Conservation (phyloP, 106 monocot genomes). For the Apostasia shenzhenica region DNA sequence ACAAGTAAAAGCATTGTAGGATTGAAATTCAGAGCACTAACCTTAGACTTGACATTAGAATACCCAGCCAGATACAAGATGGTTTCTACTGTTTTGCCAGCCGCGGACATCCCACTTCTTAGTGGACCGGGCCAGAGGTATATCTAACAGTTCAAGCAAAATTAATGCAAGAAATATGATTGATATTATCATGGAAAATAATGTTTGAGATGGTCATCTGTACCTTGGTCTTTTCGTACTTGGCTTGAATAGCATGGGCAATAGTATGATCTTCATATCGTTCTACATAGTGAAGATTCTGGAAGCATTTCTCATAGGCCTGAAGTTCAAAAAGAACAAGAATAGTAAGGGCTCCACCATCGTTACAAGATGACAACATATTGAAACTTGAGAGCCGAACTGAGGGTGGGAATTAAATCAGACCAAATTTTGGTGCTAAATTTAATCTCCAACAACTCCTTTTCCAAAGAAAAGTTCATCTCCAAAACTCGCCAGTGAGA, state of each 20-base stretch:
- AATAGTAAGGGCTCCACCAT: too few species aligned
- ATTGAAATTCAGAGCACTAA: neutral
- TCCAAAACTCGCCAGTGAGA: too few species aligned
- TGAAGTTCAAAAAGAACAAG: constrained; percentile 9
- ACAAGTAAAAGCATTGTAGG: too few species aligned
- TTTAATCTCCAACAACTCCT: too few species aligned
- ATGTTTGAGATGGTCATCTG: neutral
- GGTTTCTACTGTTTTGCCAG: constrained; percentile 74
- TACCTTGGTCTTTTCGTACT: constrained; percentile 75
- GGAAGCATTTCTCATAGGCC: constrained; percentile 85
- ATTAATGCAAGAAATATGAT: too few species aligned
- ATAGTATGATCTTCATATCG: constrained; percentile 80
- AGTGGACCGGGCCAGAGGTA: constrained; percentile 72
- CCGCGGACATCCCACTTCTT: constrained; percentile 57
- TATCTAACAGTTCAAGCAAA: constrained; percentile 23
- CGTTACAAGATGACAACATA: too few species aligned
- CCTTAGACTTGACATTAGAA: constrained; percentile 94
- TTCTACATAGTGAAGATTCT: constrained; percentile 80
- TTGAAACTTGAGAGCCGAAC: too few species aligned
- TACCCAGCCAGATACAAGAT: constrained; percentile 85
- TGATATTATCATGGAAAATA: neutral
- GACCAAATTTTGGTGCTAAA: too few species aligned
- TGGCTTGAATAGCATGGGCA: constrained; percentile 63
- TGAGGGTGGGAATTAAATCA: too few species aligned
- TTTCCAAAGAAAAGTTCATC: too few species aligned